These are phyloP conservation scores for Ligustrum vulgare DNA, from an alignment of 257 asterid genomes.

Conservation along the genomic window DNA sequence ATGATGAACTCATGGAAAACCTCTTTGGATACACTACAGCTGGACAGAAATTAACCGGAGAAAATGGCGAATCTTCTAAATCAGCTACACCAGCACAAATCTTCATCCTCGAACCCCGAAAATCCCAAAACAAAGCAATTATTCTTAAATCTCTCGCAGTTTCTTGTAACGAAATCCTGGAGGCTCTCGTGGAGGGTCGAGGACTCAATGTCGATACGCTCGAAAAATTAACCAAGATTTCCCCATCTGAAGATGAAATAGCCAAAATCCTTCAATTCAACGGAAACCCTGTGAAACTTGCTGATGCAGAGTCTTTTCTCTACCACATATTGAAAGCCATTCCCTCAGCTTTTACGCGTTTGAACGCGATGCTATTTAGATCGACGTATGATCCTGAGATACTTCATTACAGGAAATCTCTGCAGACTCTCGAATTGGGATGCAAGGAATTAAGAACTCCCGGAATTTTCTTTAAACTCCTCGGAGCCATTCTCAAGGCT, in stretches of 20 bases:
- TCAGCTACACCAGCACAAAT: conserved; percentile 41
- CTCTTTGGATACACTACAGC: conserved; percentile 60
- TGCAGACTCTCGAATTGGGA: conserved; percentile 62
- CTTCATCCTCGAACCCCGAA: conserved; percentile 72
- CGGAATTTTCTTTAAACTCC: conserved; percentile 67
- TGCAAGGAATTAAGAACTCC: conserved; percentile 64
- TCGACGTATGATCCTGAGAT: conserved; percentile 68
- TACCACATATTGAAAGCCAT: conserved; percentile 62
- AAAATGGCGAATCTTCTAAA: conserved; percentile 29
- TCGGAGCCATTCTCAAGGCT: conserved; percentile 85
- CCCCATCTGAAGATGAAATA: conserved; percentile 73
- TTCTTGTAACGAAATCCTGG: conserved; percentile 63
- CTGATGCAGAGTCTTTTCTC: conserved; percentile 84
- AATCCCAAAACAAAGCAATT: conserved; percentile 80
- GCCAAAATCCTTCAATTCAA: conserved; percentile 53
- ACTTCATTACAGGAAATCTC: conserved; percentile 57
- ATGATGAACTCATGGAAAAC: conserved; percentile 69
- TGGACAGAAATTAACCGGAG: conserved; percentile 35
- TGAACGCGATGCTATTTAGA: conserved; percentile 72
- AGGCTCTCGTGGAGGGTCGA: conserved; percentile 57
- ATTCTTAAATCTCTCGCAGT: conserved; percentile 64
- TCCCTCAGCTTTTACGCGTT: conserved; percentile 67
- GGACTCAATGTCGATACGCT: conserved; percentile 65
- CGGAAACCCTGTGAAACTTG: conserved; percentile 63
- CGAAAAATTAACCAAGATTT: conserved; percentile 68